Evolutionary conservation across 345 rosid genomes (phyloP), one percentile per base, ranked within the genome.

Genomic region (Linum tenue): DNA sequence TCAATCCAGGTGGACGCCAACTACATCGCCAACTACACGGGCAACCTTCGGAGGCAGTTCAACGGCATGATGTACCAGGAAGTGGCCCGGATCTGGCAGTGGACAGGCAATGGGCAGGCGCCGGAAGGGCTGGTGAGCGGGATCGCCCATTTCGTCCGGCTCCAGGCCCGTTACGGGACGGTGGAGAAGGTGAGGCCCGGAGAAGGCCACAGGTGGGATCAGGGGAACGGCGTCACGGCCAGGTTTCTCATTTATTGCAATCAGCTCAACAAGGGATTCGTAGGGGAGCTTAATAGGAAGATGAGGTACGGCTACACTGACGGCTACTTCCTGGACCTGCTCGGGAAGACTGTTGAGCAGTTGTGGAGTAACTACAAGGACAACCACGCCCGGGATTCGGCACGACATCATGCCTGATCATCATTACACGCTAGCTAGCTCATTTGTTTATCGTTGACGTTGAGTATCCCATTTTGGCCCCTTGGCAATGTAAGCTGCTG

Each of bases 11-110:
- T 82, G 17, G 73, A 65, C 22, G 80, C 80, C 0, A 64, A 64
- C 5, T 77, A 68, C 53, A 55, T 77, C 0, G 79, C 22, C 6
- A 72, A 43, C 56, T 59, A 70, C 69, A 22, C 65, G 2, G 89
- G 87, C 0, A 78, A 88, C 31, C 56, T 81, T 0, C 82, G 40
- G 62, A 66, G 57, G n/a, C 88, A 84, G 65, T 74, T 84, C 57
- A 74, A 69, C 0, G 90, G 94, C 3, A 82, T 91, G 2, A 40
- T 88, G 59, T 88, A 90, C 63, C 89, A 88, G 5, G 95, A 84
- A 43, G 74, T 68, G 73, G 12, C 73, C 4, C 72, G 71, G 40
- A 50, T 44, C 31, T 77, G 78, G 81, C 78, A 73, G 31, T 57
- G 73, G 73, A 35, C 37, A 39, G 48, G 72, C 4, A 55, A 56